Evolutionary conservation across 2,329 filamentous ascomycete genomes (phyloP), one percentile per base, ranked within the genome.

Genomic region (Stemphylium beticola): DNA sequence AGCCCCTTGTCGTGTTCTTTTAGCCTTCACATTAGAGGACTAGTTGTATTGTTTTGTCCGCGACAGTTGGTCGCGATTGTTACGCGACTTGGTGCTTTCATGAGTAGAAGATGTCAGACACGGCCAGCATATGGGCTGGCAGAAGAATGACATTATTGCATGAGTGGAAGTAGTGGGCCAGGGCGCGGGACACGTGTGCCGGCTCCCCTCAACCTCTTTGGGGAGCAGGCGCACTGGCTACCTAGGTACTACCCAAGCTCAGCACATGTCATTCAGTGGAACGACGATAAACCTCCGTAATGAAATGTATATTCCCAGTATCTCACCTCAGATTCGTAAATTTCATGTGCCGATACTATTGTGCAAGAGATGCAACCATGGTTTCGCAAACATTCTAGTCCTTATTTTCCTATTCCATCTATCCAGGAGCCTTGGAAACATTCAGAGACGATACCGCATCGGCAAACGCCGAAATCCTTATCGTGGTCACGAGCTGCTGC

Each of bases 291-390:
- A 41, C 37, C 47, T 49, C 52, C 37, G 37, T 55, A 55, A 55
- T 52, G 47, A 55, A 55, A 55, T 52, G 52, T 55, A 51, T 52
- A 52, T 55, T 51, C 47, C 46, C 47, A 51, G 41, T 34, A 17
- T 51, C 41, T 48, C 44, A 39, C 15, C 44, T 48, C 48, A 51
- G 41, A 36, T 20, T 37, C 20, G 26, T 4, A 29, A 29, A 29
- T 5, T 7, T 29, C 9, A 29, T 29, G 26, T 29, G 26, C 29
- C 17, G 3, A 18, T 31, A 10, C 10, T 42, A 4, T 10, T 4
- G 20, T 22, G 20, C n/a, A 36, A 29, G 26, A 29, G 26, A 29
- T 9, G 9, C 26, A 7, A 37, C 26, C 10, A 11, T 11, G 26
- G 10, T 29, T 2, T 11, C 10, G 26, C 26, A 29, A 29, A 29